A percentile compares a stretch with the other conserved stretches of the same genome.
Conservation (phyloP, 768 basidiomycete species). For the Calocybe gangraenosa region DNA sequence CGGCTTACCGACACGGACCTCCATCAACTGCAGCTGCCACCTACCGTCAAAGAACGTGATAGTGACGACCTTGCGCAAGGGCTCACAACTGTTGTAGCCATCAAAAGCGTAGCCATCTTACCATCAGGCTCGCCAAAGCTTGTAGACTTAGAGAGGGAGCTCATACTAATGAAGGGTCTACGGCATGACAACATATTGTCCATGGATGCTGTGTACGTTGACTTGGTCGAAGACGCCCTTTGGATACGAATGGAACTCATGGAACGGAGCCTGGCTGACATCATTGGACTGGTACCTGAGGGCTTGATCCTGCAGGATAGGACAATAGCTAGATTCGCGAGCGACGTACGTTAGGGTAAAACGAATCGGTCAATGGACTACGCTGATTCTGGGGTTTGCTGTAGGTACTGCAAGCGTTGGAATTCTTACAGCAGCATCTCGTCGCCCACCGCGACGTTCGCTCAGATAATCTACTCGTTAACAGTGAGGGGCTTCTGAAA, state of each 20-base stretch:
- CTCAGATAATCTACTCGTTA: constrained; percentile 78
- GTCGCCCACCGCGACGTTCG: constrained; percentile 84
- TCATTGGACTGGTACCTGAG: constrained; percentile 58
- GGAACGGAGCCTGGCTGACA: constrained; percentile 83
- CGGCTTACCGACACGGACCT: constrained; percentile 27
- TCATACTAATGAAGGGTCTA: constrained; percentile 52
- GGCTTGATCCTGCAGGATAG: constrained; percentile 66
- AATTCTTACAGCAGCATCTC: constrained; percentile 56
- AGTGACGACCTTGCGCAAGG: constrained; percentile 28
- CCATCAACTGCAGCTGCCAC: constrained; percentile 35
- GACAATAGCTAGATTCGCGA: constrained; percentile 68
- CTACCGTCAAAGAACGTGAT: constrained; percentile 34
- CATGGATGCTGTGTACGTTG: constrained; percentile 70
- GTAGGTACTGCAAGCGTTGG: constrained; percentile 63
- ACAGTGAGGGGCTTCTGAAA: constrained; percentile 66
- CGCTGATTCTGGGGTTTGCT: constrained; percentile 5
- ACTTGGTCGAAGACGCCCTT: constrained; percentile 58
- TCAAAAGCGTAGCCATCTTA: constrained; percentile 67
- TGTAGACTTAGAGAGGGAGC: constrained; percentile 56
- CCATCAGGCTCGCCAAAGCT: constrained; percentile 60
- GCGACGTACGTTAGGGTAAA: constrained; percentile 64
- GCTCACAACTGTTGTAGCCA: constrained; percentile 54
- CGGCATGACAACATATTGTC: constrained; percentile 59
- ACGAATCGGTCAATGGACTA: constrained; percentile 4
- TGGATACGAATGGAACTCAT: constrained; percentile 92